phyloP scores from a whole-genome alignment of 2,329 filamentous ascomycete genomes.

The Colletotrichum liaoningense region DNA sequence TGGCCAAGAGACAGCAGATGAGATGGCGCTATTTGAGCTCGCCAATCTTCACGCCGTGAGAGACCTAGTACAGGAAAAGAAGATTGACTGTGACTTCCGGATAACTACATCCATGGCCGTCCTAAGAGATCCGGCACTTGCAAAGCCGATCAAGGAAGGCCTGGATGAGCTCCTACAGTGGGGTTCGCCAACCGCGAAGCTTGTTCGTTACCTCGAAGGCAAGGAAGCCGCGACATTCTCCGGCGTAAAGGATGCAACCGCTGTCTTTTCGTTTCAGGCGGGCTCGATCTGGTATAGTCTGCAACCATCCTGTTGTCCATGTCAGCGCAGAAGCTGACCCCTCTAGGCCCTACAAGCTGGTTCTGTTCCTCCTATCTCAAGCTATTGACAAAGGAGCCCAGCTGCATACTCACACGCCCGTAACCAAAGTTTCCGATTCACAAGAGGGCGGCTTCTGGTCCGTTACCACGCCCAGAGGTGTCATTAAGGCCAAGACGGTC shows the following conservation, averaged over 20 bases:
- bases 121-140: slow-evolving; percentile 1
- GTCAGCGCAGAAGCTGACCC: neutral
- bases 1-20: slow-evolving; percentile 39
- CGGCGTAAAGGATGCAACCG: slow-evolving; percentile 49
- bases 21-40: slow-evolving; percentile 39
- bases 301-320: neutral
- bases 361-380: slow-evolving; percentile 59
- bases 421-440: slow-evolving; percentile 35
- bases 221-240: slow-evolving; percentile 46
- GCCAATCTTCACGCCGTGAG: slow-evolving; percentile 32
- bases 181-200: slow-evolving; percentile 25
- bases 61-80: slow-evolving; percentile 22
- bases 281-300: slow-evolving; percentile 52
- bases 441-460: slow-evolving; percentile 37
- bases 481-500: slow-evolving; percentile 62
- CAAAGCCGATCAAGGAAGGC: slow-evolving; percentile 39
- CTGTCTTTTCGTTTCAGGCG: slow-evolving; percentile 44
- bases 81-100: slow-evolving; percentile 33
- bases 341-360: slow-evolving; percentile 64
- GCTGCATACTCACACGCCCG: slow-evolving; percentile 36
- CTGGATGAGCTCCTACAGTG: slow-evolving; percentile 11
- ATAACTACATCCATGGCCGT: slow-evolving; percentile 30
- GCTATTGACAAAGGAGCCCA: slow-evolving; percentile 48
- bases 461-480: slow-evolving; percentile 63
- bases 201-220: slow-evolving; percentile 25